Conservation (phyloP, 2,329 filamentous ascomycete genomes). For the Geoglossum cookeanum region DNA sequence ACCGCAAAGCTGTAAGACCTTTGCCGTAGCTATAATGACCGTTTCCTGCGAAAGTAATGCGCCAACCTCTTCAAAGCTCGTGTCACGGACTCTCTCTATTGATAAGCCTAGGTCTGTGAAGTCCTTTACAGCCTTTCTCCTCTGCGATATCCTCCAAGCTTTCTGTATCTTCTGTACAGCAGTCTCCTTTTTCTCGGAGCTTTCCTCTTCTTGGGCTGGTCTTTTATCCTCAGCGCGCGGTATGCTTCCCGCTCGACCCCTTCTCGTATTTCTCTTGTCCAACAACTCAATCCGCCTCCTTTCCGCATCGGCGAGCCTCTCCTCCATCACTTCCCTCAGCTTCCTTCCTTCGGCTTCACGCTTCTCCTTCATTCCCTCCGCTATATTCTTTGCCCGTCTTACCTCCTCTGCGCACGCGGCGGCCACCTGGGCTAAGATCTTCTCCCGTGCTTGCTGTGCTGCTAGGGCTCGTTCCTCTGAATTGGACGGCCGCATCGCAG, state of each 20-base stretch:
- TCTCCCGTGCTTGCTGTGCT: constrained; percentile 59
- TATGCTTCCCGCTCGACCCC: constrained; percentile 36
- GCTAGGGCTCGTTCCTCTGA: constrained; percentile 62
- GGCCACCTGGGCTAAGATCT: constrained; percentile 64
- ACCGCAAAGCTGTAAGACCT: constrained; percentile 49
- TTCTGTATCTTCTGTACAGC: constrained; percentile 49
- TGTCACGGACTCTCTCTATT: constrained; percentile 49
- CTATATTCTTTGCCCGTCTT: constrained; percentile 62
- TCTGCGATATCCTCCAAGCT: constrained; percentile 44
- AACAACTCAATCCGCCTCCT: constrained; percentile 37
- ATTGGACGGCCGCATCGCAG: constrained; percentile 42
- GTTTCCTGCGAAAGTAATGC: constrained; percentile 45
- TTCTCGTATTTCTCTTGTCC: constrained; percentile 31
- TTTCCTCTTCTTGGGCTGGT: constrained; percentile 25
- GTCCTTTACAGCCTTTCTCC: constrained; percentile 40
- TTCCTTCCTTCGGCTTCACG: constrained; percentile 54
- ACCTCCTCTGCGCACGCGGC: constrained; percentile 70
- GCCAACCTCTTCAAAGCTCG: constrained; percentile 56
- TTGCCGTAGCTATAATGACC: constrained; percentile 45
- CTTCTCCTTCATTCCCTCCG: constrained; percentile 63
- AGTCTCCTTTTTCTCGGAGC: constrained; percentile 34
- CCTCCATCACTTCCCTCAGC: constrained; percentile 56
- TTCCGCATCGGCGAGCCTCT: constrained; percentile 61
- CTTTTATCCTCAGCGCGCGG: constrained; percentile 16
- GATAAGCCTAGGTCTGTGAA: constrained; percentile 49